Conservation (phyloP, 2,329 filamentous ascomycete genomes). For the Neofusicoccum laricinum region DNA sequence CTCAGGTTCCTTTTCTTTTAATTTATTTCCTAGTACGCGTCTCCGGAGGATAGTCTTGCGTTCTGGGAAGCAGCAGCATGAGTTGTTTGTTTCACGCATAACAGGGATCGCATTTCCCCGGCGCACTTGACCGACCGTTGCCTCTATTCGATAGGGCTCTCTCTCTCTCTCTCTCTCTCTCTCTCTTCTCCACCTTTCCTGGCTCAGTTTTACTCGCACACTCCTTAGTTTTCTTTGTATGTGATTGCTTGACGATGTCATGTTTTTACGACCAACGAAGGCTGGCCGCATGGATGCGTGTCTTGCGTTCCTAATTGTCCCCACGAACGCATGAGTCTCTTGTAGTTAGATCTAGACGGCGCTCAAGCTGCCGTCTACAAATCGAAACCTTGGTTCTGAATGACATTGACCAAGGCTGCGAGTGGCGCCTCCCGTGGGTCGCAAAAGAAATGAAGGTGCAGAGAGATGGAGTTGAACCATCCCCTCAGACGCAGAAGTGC, state of each 20-base stretch:
- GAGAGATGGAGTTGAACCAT: too few species aligned
- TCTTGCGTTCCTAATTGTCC: conserved; percentile 8
- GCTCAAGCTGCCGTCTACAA: neutral
- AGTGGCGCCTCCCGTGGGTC: neutral
- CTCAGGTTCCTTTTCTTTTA: conserved; percentile 5
- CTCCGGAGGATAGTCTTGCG: neutral
- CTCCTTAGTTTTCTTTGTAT: conserved; percentile 9
- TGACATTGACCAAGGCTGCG: neutral
- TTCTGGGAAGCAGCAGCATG: conserved; percentile 1
- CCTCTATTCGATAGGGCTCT: neutral
- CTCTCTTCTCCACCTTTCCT: neutral
- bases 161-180: neutral
- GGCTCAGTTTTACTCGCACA: neutral
- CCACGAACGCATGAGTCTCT: conserved; percentile 2
- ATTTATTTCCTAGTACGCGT: neutral
- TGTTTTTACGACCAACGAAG: conserved; percentile 10
- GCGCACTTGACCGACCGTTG: neutral
- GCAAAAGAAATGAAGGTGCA: too few species aligned
- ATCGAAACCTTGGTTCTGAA: neutral
- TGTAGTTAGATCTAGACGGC: conserved; percentile 1
- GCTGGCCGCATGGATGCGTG: neutral
- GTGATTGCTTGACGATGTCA: conserved; percentile 12
- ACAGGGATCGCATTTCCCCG: conserved; percentile 3
- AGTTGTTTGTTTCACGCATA: conserved; percentile 8
- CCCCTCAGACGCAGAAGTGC: too few species aligned